These are phyloP conservation scores for Stemphylium lycopersici DNA, from an alignment of 2,329 filamentous ascomycete genomes.

Conservation along the genomic window DNA sequence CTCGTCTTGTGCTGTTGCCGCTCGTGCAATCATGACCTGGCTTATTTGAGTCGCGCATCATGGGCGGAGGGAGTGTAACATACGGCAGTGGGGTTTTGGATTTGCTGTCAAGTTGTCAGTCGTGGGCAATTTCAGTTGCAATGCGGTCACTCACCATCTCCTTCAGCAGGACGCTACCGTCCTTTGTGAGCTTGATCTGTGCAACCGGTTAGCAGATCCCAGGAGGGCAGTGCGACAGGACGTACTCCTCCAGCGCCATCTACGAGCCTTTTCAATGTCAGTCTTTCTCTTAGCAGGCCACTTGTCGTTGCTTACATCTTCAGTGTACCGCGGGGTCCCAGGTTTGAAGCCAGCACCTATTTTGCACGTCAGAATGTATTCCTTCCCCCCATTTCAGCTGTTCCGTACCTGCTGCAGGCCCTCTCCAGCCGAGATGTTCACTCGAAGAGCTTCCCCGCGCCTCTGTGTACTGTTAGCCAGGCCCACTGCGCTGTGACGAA, in stretches of 20 bases:
- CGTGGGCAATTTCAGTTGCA: background rate
- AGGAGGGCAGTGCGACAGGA: background rate
- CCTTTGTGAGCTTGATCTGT: slow-evolving; percentile 98
- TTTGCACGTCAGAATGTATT: slow-evolving; percentile 46
- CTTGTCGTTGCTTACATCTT: slow-evolving; percentile 80
- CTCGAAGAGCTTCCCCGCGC: slow-evolving; percentile 92
- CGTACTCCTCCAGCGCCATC: slow-evolving; percentile 66
- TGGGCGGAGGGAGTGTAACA: slow-evolving; percentile 13
- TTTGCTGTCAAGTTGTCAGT: slow-evolving; percentile 64
- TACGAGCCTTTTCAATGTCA: slow-evolving; percentile 58
- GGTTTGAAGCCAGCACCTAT: slow-evolving; percentile 92
- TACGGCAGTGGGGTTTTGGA: slow-evolving; percentile 97
- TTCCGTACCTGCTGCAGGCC: slow-evolving; percentile 62
- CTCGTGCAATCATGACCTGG: slow-evolving; percentile 73
- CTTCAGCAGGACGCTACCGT: slow-evolving; percentile 83
- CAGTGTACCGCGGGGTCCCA: slow-evolving; percentile 91
- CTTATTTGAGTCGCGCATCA: slow-evolving; percentile 11
- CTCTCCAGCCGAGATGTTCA: slow-evolving; percentile 97
- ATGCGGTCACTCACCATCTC: slow-evolving; percentile 61
- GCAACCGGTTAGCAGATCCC: slow-evolving; percentile 22
- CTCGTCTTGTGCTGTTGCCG: slow-evolving; percentile 96
- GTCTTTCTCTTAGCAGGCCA: slow-evolving; percentile 49
- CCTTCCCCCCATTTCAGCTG: background rate
- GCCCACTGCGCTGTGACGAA: slow-evolving; percentile 17
- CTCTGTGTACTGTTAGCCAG: slow-evolving; percentile 67